Percentiles rank a stretch among this genome's conserved stretches.
phyloP scores from a whole-genome alignment of 2,329 filamentous ascomycete species.

The Albifimbria verrucaria region DNA sequence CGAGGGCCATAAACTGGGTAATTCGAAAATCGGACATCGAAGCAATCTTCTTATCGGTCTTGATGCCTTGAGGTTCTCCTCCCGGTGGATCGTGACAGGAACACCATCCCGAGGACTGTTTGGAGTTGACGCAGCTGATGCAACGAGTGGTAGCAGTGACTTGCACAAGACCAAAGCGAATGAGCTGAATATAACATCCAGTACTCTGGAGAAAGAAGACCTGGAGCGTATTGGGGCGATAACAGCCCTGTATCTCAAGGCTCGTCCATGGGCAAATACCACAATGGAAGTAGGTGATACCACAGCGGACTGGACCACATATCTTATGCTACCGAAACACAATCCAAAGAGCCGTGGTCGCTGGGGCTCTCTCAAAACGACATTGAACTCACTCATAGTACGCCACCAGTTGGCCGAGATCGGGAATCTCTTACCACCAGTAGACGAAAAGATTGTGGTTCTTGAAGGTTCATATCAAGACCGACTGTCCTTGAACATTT shows the following conservation, averaged over 20 bases:
- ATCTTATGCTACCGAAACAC: conserved; percentile 61
- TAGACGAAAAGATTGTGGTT: conserved; percentile 68
- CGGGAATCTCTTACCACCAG: conserved; percentile 63
- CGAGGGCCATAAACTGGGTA: conserved; percentile 83
- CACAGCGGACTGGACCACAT: conserved; percentile 66
- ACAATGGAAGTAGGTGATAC: conserved; percentile 50
- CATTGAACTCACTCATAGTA: conserved; percentile 76
- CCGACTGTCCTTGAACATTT: conserved; percentile 77
- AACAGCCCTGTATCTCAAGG: conserved; percentile 67
- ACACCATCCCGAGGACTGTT: conserved; percentile 84
- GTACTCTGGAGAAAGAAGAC: conserved; percentile 57
- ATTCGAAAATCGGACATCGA: conserved; percentile 50
- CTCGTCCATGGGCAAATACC: conserved; percentile 74
- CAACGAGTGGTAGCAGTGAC: neutral
- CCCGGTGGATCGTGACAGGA: conserved; percentile 86
- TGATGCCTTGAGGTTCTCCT: conserved; percentile 58
- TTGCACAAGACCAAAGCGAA: too few relatives aligned
- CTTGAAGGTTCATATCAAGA: conserved; percentile 84
- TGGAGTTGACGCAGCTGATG: conserved; percentile 47
- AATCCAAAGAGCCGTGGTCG: conserved; percentile 51
- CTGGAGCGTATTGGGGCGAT: conserved; percentile 64
- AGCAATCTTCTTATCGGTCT: conserved; percentile 54
- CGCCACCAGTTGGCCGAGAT: conserved; percentile 75
- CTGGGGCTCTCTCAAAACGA: conserved; percentile 60
- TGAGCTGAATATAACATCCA: conserved; percentile 28